Percentiles rank a stretch among this genome's conserved stretches.
phyloP scores from a whole-genome alignment of 2,329 filamentous ascomycete species.

The Penicillium sp. region DNA sequence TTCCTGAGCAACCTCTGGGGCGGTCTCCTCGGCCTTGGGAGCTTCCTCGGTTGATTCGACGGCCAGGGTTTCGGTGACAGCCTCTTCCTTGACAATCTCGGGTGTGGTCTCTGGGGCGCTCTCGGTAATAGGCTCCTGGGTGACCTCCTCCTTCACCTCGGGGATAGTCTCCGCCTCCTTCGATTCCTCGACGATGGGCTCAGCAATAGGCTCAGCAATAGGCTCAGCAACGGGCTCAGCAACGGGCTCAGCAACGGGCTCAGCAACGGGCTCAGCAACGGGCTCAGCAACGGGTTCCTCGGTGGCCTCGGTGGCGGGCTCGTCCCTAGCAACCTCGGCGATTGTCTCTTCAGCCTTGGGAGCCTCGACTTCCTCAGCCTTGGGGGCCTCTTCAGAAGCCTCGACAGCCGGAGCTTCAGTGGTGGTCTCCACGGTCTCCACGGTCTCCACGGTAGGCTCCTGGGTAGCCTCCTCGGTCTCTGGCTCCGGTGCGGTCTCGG shows the following conservation, averaged over 20 bases:
- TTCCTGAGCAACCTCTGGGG: slow-evolving; percentile 1
- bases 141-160: slow-evolving; percentile 15
- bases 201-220: slow-evolving; percentile 26
- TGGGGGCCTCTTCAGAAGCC: neutral
- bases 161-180: slow-evolving; percentile 43
- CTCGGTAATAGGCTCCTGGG: slow-evolving; percentile 6
- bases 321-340: neutral
- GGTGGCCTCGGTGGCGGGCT: too few relatives aligned
- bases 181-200: slow-evolving; percentile 38
- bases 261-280: slow-evolving; percentile 29
- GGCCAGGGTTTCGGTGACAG: neutral
- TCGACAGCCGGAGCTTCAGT: slow-evolving; percentile 11
- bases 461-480: neutral
- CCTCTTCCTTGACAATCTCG: slow-evolving; percentile 6
- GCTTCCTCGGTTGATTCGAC: neutral
- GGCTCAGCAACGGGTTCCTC: slow-evolving; percentile 7
- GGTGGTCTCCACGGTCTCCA: slow-evolving; percentile 28
- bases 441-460: slow-evolving; percentile 51
- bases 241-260: neutral
- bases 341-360: neutral
- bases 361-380: neutral
- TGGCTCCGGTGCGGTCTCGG: slow-evolving; percentile 11
- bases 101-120: slow-evolving; percentile 8
- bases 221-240: neutral
- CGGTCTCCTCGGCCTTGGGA: neutral